Evolutionary conservation across 352 stramenopile genomes (phyloP).

Genomic region (Globisporangium radiosum): DNA sequence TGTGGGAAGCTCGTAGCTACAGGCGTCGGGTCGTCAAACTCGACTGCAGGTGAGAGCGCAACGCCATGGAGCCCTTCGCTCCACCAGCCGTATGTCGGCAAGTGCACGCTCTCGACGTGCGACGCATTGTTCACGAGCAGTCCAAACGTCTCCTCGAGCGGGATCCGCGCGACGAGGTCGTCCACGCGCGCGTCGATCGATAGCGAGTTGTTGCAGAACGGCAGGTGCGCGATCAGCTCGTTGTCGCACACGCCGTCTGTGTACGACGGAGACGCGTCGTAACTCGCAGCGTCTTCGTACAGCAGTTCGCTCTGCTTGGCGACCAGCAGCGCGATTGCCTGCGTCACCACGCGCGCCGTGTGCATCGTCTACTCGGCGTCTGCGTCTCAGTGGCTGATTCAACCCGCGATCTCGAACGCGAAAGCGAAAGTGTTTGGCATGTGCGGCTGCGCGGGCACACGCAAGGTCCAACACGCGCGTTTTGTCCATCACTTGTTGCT

Average conservation of each 20-base stretch:
- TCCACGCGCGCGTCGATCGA: constrained; percentile 49
- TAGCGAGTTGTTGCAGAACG: constrained; percentile 63
- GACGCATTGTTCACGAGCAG: constrained; percentile 63
- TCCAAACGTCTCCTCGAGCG: constrained; percentile 54
- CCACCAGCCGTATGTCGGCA: constrained; percentile 86
- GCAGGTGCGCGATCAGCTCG: constrained; percentile 28
- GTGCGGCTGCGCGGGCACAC: too few relatives aligned
- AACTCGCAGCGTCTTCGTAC: not conserved
- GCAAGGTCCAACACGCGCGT: too few relatives aligned
- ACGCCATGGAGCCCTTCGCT: constrained; percentile 87
- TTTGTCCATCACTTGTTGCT: too few relatives aligned
- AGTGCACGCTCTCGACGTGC: constrained; percentile 15
- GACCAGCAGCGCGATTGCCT: constrained; percentile 4
- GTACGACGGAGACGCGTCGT: constrained; percentile 14
- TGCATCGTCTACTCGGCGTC: not conserved
- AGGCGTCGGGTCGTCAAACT: constrained; percentile 37
- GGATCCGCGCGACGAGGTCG: constrained; percentile 61
- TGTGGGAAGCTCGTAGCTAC: constrained; percentile 89
- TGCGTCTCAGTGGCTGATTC: too few relatives aligned
- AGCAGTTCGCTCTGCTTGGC: not conserved
- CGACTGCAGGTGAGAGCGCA: constrained; percentile 57
- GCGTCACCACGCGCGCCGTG: not conserved
- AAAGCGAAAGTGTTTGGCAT: too few relatives aligned
- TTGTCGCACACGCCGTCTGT: constrained; percentile 48
- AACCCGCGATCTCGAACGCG: too few relatives aligned